Evolutionary conservation across 805 yeast genomes (phyloP), one percentile per base, ranked within the genome.

Genomic region (Saturnispora besseyi): DNA sequence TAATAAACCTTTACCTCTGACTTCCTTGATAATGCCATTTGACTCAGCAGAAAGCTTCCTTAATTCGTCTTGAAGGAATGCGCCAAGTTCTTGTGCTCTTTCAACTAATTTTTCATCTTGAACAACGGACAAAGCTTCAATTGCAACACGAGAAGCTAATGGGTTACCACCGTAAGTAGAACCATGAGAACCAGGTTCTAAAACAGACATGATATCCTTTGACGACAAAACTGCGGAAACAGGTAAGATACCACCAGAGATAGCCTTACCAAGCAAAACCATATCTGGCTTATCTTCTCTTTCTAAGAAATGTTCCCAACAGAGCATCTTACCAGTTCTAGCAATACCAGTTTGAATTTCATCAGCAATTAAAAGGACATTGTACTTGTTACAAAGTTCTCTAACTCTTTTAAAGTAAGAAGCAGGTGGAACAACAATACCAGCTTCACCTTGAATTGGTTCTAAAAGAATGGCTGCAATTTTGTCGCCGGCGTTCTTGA

Each of bases 121-220:
- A 50, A 91, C 87, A 48, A 91, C 98, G 59, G 88, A 78, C 57
- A 91, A 75, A 10, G 98, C 96, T 52, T 96, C 96, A 65, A 87
- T 81, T 53, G 97, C 93, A 21, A 88, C 96, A 50, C 87, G 78
- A 57, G 95, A 87, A 22, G 96, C 91, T 65, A 91, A 77, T 57
- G 98, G 96, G 72, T 89, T 91, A 67, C 98, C 98, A 69, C 98
- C 98, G 65, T 87, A 91, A 22, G 98, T 91, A 29, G 97, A 90
- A 47, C 98, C 98, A 69, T 91, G 98, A 31, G 96, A 87, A 49
- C 98, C 98, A 28, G 97, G 95, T 55, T 86, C 87, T 59, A 91
- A 77, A 55, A 87, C 80, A 56, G 82, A 76, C 96, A 91, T 86
- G 64, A 91, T 84, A 52, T 88, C 95, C 59, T 73, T 79, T n/a